Evolutionary conservation across 345 rosid species (phyloP).

Genomic region (Syzygium oleosum): DNA sequence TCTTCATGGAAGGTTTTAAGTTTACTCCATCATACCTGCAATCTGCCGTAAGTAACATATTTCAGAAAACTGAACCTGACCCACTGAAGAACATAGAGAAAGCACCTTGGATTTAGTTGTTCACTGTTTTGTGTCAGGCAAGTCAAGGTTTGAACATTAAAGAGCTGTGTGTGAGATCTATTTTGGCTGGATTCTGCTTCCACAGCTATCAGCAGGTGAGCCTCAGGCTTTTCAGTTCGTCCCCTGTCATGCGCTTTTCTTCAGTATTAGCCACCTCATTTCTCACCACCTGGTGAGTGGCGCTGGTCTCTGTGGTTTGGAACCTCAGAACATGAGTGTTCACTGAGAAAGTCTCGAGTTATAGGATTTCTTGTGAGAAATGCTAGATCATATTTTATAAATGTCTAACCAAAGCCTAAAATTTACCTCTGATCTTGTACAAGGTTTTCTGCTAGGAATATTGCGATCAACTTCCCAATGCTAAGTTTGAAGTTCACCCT

Average conservation of each 20-base stretch:
- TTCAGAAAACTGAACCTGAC: not conserved
- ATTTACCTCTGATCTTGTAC: not conserved
- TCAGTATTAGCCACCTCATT: not conserved
- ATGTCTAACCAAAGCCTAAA: not conserved
- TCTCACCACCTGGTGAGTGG: not conserved
- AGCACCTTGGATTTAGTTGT: not conserved
- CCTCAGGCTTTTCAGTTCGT: not conserved
- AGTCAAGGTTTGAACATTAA: slow-evolving; percentile 42
- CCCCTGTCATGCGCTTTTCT: not conserved
- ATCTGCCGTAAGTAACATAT: slow-evolving; percentile 42
- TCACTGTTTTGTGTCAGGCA: slow-evolving; percentile 30
- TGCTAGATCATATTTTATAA: not conserved
- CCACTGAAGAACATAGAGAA: not conserved
- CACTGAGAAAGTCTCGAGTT: not conserved
- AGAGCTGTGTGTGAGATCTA: slow-evolving; percentile 47
- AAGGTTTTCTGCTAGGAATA: not conserved
- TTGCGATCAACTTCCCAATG: not conserved
- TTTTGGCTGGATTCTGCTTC: slow-evolving; percentile 67
- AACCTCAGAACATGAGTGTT: not conserved
- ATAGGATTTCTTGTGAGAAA: not conserved
- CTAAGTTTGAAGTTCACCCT: not conserved
- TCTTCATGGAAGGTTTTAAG: slow-evolving; percentile 56
- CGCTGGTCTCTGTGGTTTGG: not conserved
- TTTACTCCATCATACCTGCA: slow-evolving; percentile 60
- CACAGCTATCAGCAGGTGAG: slow-evolving; percentile 79